Conservation (phyloP, 202 grass and related monocot species). For the Dendrocalamus latiflorus region DNA sequence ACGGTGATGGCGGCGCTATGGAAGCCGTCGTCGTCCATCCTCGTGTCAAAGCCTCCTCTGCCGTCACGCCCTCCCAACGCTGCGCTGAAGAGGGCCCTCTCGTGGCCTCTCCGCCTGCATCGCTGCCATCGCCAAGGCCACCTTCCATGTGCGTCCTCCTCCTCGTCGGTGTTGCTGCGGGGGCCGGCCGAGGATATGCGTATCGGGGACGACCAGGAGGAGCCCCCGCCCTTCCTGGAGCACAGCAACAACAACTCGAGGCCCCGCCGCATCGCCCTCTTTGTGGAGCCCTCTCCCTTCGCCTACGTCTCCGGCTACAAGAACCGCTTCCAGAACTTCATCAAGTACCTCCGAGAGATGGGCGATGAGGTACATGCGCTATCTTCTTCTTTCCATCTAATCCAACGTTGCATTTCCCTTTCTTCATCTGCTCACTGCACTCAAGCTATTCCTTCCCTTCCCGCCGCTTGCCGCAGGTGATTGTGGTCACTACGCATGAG, state of each 20-base stretch:
- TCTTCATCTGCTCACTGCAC: too few species aligned
- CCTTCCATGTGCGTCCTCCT: background rate
- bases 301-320: slow-evolving; percentile 91
- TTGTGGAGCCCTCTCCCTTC: slow-evolving; percentile 86
- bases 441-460: too few species aligned
- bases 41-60: too few species aligned
- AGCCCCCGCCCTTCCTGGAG: background rate
- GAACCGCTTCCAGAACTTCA: slow-evolving; percentile 97
- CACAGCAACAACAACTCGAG: background rate
- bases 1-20: too few species aligned
- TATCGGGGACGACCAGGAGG: background rate
- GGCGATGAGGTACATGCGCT: too few species aligned
- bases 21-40: too few species aligned
- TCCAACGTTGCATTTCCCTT: too few species aligned
- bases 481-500: slow-evolving; percentile 88
- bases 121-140: background rate
- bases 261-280: slow-evolving; percentile 77
- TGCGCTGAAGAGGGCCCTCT: background rate
- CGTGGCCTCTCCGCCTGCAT: background rate
- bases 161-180: background rate
- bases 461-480: too few species aligned
- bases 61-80: background rate
- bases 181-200: background rate
- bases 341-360: slow-evolving; percentile 85
- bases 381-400: too few species aligned